These are phyloP conservation scores for Kurtzmaniella quercitrusa DNA, from an alignment of 1,139 yeast species.

Conservation along the genomic window DNA sequence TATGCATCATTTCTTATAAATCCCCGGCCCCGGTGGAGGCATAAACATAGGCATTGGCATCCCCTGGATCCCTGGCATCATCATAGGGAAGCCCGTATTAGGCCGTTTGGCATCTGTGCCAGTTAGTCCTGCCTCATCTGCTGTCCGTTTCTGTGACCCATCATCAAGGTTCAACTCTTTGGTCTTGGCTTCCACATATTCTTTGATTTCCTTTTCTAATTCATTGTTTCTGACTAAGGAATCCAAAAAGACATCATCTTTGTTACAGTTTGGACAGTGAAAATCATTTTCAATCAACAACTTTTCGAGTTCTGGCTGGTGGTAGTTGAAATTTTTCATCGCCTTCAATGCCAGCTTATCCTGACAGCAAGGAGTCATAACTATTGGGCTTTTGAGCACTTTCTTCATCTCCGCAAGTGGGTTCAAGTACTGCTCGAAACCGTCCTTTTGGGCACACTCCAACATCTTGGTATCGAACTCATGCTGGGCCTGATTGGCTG, in stretches of 20 bases:
- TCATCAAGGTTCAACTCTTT: slow-evolving; percentile 37
- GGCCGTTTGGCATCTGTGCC: slow-evolving; percentile 27
- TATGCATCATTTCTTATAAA: neutral
- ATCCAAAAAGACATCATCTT: slow-evolving; percentile 73
- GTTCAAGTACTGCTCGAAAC: slow-evolving; percentile 44
- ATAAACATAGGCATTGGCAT: slow-evolving; percentile 19
- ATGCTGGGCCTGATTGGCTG: slow-evolving; percentile 44
- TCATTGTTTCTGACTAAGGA: slow-evolving; percentile 59
- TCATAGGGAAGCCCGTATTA: slow-evolving; percentile 19
- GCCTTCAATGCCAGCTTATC: slow-evolving; percentile 54
- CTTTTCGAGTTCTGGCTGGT: slow-evolving; percentile 55
- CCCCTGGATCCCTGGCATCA: slow-evolving; percentile 17
- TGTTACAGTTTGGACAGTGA: slow-evolving; percentile 82
- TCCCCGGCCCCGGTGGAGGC: slow-evolving; percentile 15
- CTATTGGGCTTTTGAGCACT: slow-evolving; percentile 62
- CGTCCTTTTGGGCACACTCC: slow-evolving; percentile 36
- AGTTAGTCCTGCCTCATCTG: slow-evolving; percentile 18
- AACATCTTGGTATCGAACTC: slow-evolving; percentile 37
- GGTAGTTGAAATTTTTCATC: slow-evolving; percentile 34
- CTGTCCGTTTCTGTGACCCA: slow-evolving; percentile 24
- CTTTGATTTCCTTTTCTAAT: slow-evolving; percentile 49
- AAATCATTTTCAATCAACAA: slow-evolving; percentile 77
- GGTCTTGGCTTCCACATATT: slow-evolving; percentile 45
- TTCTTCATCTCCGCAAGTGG: slow-evolving; percentile 54
- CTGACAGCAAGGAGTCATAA: slow-evolving; percentile 81